Base-by-base conservation (phyloP, 2,329 filamentous ascomycete genomes). In the Alternaria brassicae region DNA sequence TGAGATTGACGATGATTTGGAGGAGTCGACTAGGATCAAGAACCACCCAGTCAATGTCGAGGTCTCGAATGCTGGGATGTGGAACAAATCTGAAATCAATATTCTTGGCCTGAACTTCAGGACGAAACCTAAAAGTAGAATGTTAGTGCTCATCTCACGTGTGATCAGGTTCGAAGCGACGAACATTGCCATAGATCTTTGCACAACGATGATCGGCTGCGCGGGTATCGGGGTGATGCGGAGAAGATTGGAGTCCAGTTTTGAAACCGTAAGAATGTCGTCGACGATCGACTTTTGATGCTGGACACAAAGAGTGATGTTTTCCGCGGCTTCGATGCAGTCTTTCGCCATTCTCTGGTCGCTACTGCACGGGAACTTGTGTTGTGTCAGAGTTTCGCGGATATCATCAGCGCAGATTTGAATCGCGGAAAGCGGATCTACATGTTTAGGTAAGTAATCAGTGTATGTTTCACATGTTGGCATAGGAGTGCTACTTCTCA, bases 21-120 rank as follows among this genome's bases (percentile, higher is more conserved):
- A 81, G 68, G 3, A 82, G 56, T 30, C 81, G 72, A 48, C 71
- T 76, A 0, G 79, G 77, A 60, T 82, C 81, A 0, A 82, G 67
- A 15, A 79, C 65, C 1, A 81, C 74, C 73, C 76, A 79, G 32
- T 80, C 76, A 21, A 80, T 64, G 1, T 62, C 66, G 6, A 79
- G 63, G 2, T 72, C 60, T 3, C 72, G 58, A 42, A 80, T 72
- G 0, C 77, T 77, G 1, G 66, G 59, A 25, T 81, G 76, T 4
- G 77, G 66, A 13, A 66, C 51, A 15, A 74, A 77, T n/a, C 49
- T 59, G 39, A 65, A 72, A 13, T 72, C 57, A 6, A 76, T 73
- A 17, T 73, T 68, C 25, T 71, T 72, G 17, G 71, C 67, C 39
- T 74, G 65, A 2, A 71, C 67, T 52, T 80, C 75, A 1, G 73